These are phyloP conservation scores for Selenicereus undatus DNA, from an alignment of 148 eudicot species.

Conservation along the genomic window DNA sequence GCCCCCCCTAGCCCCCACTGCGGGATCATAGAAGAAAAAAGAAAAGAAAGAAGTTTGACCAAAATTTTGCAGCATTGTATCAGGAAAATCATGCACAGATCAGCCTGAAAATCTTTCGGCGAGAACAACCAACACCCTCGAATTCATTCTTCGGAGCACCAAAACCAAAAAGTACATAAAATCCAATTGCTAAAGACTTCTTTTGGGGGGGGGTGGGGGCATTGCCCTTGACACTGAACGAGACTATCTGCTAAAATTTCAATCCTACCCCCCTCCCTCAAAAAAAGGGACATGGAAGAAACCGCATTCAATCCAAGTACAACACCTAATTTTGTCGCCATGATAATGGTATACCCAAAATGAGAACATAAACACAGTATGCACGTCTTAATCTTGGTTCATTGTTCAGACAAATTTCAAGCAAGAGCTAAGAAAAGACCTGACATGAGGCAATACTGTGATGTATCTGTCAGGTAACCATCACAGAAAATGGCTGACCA, in stretches of 20 bases:
- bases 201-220: no score
- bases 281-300: background rate
- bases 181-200: background rate
- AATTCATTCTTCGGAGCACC: background rate
- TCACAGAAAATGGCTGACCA: conserved; percentile 81
- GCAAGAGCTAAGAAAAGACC: conserved; percentile 4
- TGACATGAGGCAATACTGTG: background rate
- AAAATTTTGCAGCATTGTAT: background rate
- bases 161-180: background rate
- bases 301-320: no score
- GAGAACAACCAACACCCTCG: background rate
- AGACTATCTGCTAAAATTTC: background rate
- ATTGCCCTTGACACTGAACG: background rate
- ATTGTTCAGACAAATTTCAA: background rate
- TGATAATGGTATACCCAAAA: background rate
- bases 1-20: no score
- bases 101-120: background rate
- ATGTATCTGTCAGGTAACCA: conserved; percentile 2
- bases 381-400: background rate
- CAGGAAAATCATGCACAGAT: background rate
- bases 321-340: background rate
- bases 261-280: background rate
- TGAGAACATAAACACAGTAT: background rate
- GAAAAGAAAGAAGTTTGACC: background rate
- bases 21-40: no score